Percentiles rank a stretch among this genome's conserved stretches.
These are phyloP conservation scores for Candida wancherniae DNA, from an alignment of 805 yeast genomes.

Conservation along the genomic window DNA sequence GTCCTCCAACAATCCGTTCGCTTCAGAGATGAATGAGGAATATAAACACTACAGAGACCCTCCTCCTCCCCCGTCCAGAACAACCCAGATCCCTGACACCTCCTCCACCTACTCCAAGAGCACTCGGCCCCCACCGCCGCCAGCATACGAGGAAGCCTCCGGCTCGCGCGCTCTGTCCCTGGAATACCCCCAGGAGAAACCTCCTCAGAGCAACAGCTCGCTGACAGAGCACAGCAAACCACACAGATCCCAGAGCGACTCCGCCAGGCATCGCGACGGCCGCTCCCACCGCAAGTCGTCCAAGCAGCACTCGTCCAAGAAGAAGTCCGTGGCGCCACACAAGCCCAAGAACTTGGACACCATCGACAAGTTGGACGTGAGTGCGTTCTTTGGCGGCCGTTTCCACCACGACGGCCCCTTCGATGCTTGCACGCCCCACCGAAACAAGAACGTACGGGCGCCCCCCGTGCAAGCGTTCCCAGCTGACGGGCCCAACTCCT, in stretches of 20 bases:
- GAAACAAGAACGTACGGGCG: slow-evolving; percentile 67
- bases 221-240: slow-evolving; percentile 16
- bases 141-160: slow-evolving; percentile 68
- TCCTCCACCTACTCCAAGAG: slow-evolving; percentile 18
- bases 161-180: slow-evolving; percentile 38
- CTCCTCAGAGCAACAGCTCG: slow-evolving; percentile 10
- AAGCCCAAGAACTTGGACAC: slow-evolving; percentile 80
- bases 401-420: slow-evolving; percentile 99
- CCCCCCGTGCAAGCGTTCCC: slow-evolving; percentile 98
- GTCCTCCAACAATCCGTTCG: slow-evolving; percentile 52
- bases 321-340: slow-evolving; percentile 40
- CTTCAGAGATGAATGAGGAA: slow-evolving; percentile 40
- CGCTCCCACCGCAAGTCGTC: slow-evolving; percentile 13
- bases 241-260: slow-evolving; percentile 18
- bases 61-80: slow-evolving; percentile 26
- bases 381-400: slow-evolving; percentile 88
- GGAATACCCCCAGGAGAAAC: slow-evolving; percentile 55
- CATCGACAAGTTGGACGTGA: slow-evolving; percentile 92
- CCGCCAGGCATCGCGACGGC: slow-evolving; percentile 15
- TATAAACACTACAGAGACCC: slow-evolving; percentile 34
- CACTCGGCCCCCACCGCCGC: slow-evolving; percentile 44
- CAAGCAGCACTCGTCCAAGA: slow-evolving; percentile 32
- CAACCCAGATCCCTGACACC: slow-evolving; percentile 13
- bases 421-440: slow-evolving; percentile 96
- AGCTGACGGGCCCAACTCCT: slow-evolving; percentile 87